Evolutionary conservation across 768 basidiomycete genomes (phyloP).

Genomic region (Austroboletus eburneus): DNA sequence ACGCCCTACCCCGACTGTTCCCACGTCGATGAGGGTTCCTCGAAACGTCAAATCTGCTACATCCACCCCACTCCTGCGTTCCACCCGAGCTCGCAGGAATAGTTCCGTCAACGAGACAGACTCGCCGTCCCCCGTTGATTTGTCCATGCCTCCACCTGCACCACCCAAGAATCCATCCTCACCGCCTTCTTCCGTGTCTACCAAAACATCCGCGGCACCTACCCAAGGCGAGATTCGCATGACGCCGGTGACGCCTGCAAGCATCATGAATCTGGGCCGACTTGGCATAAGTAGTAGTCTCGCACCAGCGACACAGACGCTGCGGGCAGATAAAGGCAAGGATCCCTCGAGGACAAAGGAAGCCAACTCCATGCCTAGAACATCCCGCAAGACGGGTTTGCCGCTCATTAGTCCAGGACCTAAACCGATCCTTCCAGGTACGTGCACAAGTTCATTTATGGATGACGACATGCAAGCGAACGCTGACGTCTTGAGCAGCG

Average conservation of each 20-base stretch:
- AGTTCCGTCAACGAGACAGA: slow-evolving; percentile 45
- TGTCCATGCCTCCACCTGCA: slow-evolving; percentile 86
- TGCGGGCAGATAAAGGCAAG: slow-evolving; percentile 24
- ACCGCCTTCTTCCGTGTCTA: slow-evolving; percentile 8
- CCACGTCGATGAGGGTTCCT: slow-evolving; percentile 20
- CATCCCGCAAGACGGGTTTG: slow-evolving; percentile 27
- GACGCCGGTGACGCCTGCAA: slow-evolving; percentile 85
- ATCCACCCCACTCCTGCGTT: slow-evolving; percentile 55
- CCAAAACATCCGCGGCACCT: slow-evolving; percentile 4
- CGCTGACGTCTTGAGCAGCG: slow-evolving; percentile 23
- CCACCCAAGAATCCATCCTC: slow-evolving; percentile 33
- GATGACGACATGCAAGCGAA: neutral
- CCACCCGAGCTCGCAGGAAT: slow-evolving; percentile 40
- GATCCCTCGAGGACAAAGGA: slow-evolving; percentile 30
- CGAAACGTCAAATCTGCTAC: slow-evolving; percentile 46
- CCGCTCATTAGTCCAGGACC: slow-evolving; percentile 49
- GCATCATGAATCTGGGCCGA: slow-evolving; percentile 84
- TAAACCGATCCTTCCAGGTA: slow-evolving; percentile 73
- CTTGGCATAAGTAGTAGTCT: slow-evolving; percentile 49
- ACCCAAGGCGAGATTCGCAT: slow-evolving; percentile 32
- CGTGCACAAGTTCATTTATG: slow-evolving; percentile 11
- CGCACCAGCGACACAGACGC: slow-evolving; percentile 27
- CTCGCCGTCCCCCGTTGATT: slow-evolving; percentile 84
- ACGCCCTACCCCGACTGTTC: slow-evolving; percentile 42
- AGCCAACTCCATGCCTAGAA: slow-evolving; percentile 16